Percentiles rank a stretch among this genome's conserved stretches.
Evolutionary conservation across 2,329 filamentous ascomycete genomes (phyloP).

Genomic region (Aspergillus sp.): DNA sequence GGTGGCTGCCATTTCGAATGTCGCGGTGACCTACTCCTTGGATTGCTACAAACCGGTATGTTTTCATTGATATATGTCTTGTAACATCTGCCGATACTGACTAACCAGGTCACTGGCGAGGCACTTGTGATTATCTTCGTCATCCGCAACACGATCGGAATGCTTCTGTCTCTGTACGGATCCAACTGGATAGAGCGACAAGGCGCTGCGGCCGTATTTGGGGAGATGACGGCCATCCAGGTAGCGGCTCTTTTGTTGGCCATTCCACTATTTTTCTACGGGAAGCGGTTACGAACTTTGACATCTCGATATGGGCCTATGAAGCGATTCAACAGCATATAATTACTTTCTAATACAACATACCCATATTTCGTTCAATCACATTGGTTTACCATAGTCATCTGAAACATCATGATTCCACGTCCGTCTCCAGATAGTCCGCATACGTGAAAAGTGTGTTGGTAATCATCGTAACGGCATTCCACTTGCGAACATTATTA

Average conservation of each 20-base stretch:
- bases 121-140: slow-evolving; percentile 23
- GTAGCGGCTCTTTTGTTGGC: slow-evolving; percentile 15
- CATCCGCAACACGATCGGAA: slow-evolving; percentile 22
- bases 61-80: not conserved
- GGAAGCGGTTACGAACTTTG: slow-evolving; percentile 9
- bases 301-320: slow-evolving; percentile 21
- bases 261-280: slow-evolving; percentile 18
- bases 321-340: slow-evolving; percentile 8
- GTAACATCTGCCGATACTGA: not conserved
- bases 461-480: not conserved
- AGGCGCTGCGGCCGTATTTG: slow-evolving; percentile 16
- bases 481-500: not conserved
- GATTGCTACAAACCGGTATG: slow-evolving; percentile 21
- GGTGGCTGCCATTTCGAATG: slow-evolving; percentile 22
- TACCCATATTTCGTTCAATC: no score
- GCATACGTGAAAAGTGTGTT: not conserved
- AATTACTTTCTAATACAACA: no score
- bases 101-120: slow-evolving; percentile 17
- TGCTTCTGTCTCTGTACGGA: slow-evolving; percentile 20
- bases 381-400: no score
- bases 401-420: no score
- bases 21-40: slow-evolving; percentile 21
- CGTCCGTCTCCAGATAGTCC: not conserved
- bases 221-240: slow-evolving; percentile 22
- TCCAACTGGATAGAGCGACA: slow-evolving; percentile 20